Evolutionary conservation across 2,329 filamentous ascomycete genomes (phyloP), one percentile per base, ranked within the genome.

Genomic region (Falciphora oryzae): DNA sequence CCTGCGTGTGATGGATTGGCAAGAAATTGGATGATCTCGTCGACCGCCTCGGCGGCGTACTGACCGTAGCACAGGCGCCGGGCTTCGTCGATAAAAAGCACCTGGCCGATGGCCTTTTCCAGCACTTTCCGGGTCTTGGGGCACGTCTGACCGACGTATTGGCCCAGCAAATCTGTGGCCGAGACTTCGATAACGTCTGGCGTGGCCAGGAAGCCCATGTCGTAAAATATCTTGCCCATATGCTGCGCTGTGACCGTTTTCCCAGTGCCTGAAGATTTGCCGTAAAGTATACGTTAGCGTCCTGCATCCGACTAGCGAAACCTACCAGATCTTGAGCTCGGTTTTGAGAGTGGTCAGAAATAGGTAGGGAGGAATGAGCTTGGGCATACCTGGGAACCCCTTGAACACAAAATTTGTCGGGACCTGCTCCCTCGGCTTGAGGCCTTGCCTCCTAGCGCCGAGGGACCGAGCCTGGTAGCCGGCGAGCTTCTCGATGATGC

Each of bases 161-260:
- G 78, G 0, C 85, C 90, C 0, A 93, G 79, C 0, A 93, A 72
- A 44, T 93, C 89, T 0, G 85, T 85, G 0, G 88, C 87, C 0
- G 90, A 92, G 59, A 81, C 84, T 63, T 92, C 87, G 0, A 86
- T 72, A 0, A 92, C 87, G 31, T 88, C 83, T 0, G 79, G 80
- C 0, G 78, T 78, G 0, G 83, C 75, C 0, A 93, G 75, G 38
- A 93, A 84, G 0, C 89, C 89, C 80, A 92, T 85, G 68, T 93
- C 86, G 70, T 90, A 92, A 70, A 85, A 93, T 0, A 93, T 79
- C 67, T 91, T 84, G 3, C 89, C 90, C 81, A 93, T 90, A 66
- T 88, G 89, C 22, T 81, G 77, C 0, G 91, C 91, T 0, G 80
- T 91, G 0, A 86, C 87, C 0, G 89, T 92, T 70, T 93, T 93